Conservation (phyloP, 2,329 filamentous ascomycete genomes). For the Albifimbria verrucaria region DNA sequence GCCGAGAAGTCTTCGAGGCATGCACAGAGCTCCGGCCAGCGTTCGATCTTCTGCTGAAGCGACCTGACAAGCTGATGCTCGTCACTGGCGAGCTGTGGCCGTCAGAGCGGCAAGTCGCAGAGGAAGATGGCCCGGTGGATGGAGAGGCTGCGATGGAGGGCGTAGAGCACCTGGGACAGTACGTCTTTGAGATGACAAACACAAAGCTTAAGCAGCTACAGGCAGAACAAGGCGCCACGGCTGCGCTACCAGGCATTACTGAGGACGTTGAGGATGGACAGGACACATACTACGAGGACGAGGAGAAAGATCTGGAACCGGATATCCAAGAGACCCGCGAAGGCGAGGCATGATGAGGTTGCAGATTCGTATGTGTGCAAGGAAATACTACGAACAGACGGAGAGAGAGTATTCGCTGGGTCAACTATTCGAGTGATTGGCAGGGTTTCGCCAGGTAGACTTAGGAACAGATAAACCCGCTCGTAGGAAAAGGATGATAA, state of each 20-base stretch:
- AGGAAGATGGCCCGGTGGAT: slow-evolving; percentile 40
- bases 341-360: slow-evolving; percentile 13
- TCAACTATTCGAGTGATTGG: no score
- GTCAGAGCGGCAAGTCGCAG: slow-evolving; percentile 49
- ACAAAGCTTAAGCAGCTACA: slow-evolving; percentile 50
- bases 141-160: slow-evolving; percentile 75
- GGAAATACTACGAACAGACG: no score
- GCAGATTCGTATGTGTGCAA: slow-evolving; percentile 3
- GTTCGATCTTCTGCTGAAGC: slow-evolving; percentile 72
- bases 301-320: slow-evolving; percentile 20
- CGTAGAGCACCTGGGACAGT: slow-evolving; percentile 92
- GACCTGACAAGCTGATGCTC: slow-evolving; percentile 78
- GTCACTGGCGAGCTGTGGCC: slow-evolving; percentile 87
- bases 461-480: no score
- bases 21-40: slow-evolving; percentile 85
- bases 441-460: no score
- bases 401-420: no score
- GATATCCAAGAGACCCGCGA: slow-evolving; percentile 34
- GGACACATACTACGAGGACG: slow-evolving; percentile 24
- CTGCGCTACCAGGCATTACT: slow-evolving; percentile 14
- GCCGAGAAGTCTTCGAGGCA: slow-evolving; percentile 81
- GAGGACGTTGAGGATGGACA: slow-evolving; percentile 27
- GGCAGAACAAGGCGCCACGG: slow-evolving; percentile 26
- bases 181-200: slow-evolving; percentile 93
- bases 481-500: no score